Percentiles rank a stretch among this genome's conserved stretches.
Evolutionary conservation across 2,329 filamentous ascomycete species (phyloP).

Genomic region (Talaromyces sp.): DNA sequence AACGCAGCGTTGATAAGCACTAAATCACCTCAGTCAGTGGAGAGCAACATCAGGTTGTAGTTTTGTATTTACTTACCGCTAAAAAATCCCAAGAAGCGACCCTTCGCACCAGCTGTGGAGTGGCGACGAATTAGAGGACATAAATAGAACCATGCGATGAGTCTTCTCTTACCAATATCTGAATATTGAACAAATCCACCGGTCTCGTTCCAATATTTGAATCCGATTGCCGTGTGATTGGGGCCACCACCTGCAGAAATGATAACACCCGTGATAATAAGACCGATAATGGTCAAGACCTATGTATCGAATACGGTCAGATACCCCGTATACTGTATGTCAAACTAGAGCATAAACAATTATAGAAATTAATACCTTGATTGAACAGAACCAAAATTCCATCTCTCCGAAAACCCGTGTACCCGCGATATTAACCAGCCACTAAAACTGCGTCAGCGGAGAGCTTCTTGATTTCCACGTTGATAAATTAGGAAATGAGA

Average conservation of each 20-base stretch:
- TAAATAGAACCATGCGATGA: no score
- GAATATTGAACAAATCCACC: constrained; percentile 46
- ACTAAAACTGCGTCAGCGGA: neutral
- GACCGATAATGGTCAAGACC: constrained; percentile 46
- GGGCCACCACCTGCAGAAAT: constrained; percentile 50
- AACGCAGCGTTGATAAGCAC: constrained; percentile 16
- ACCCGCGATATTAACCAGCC: constrained; percentile 39
- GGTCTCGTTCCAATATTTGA: constrained; percentile 46
- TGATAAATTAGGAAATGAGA: neutral
- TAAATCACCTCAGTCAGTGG: neutral
- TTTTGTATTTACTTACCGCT: neutral
- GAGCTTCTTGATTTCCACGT: neutral
- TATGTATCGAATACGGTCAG: neutral
- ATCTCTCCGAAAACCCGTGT: constrained; percentile 48
- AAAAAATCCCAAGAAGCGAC: constrained; percentile 16
- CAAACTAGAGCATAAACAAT: neutral
- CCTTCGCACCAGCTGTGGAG: constrained; percentile 11
- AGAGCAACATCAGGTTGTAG: neutral
- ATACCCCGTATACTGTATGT: neutral
- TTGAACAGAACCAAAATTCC: constrained; percentile 49
- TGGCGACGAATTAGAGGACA: no score
- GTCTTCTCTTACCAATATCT: constrained; percentile 11
- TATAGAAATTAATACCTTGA: constrained; percentile 28
- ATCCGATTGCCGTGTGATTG: constrained; percentile 44
- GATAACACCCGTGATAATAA: constrained; percentile 48